Evolutionary conservation across 2,329 filamentous ascomycete species (phyloP).

Genomic region (Periglandula ipomoeae): DNA sequence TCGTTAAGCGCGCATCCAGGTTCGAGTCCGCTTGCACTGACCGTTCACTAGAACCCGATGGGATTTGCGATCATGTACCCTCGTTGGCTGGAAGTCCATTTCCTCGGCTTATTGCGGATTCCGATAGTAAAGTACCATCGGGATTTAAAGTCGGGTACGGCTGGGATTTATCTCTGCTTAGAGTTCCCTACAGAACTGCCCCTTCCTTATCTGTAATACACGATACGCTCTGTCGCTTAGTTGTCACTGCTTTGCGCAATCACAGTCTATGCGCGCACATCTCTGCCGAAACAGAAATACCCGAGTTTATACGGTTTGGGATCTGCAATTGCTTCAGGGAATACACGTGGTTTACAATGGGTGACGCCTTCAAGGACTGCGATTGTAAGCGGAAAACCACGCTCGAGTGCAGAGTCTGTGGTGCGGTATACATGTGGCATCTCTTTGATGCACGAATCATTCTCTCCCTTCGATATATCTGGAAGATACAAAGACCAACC

Average conservation of each 20-base stretch:
- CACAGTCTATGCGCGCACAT: not conserved
- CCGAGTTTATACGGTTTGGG: not conserved
- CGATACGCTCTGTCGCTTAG: not conserved
- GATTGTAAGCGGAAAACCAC: not conserved
- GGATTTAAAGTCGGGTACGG: not conserved
- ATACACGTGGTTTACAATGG: not conserved
- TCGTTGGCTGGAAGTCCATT: not conserved
- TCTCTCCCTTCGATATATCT: not conserved
- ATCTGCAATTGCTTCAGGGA: not conserved
- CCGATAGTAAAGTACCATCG: not conserved
- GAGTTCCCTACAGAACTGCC: not conserved
- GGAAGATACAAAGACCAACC: not conserved
- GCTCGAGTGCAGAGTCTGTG: conserved; percentile 2
- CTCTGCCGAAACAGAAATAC: not conserved
- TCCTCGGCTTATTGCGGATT: not conserved
- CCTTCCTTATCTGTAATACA: not conserved
- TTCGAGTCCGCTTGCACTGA: not conserved
- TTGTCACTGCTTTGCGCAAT: not conserved
- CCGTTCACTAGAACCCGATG: not conserved
- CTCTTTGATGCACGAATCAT: not conserved
- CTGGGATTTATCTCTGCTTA: not conserved
- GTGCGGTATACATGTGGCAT: conserved; percentile 1
- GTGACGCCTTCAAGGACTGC: not conserved
- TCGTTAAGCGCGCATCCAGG: no score
- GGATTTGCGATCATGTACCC: accelerated